Evolutionary conservation across 768 basidiomycete species (phyloP).

Genomic region (Boletus eberwhitei): DNA sequence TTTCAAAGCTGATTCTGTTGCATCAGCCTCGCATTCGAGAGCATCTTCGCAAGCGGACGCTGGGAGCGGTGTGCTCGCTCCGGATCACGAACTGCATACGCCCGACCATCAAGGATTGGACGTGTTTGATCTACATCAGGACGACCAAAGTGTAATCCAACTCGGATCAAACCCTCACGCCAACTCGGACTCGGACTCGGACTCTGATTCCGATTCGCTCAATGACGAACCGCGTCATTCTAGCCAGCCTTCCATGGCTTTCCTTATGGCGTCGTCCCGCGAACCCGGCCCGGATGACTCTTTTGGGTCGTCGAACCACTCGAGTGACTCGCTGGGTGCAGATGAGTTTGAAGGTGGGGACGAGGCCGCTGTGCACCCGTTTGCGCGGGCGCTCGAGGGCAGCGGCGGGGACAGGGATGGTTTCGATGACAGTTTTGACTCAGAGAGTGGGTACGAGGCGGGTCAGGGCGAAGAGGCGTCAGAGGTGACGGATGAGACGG

Average conservation of each 20-base stretch:
- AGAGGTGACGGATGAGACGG: slow-evolving; percentile 54
- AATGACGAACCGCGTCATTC: slow-evolving; percentile 53
- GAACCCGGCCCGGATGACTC: slow-evolving; percentile 33
- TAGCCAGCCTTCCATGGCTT: slow-evolving; percentile 66
- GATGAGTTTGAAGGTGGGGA: slow-evolving; percentile 38
- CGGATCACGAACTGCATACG: slow-evolving; percentile 15
- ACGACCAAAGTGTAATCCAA: slow-evolving; percentile 18
- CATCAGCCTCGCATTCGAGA: slow-evolving; percentile 12
- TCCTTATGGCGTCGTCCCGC: slow-evolving; percentile 56
- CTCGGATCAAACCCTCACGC: slow-evolving; percentile 5
- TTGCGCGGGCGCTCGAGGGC: slow-evolving; percentile 40
- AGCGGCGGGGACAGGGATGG: slow-evolving; percentile 37
- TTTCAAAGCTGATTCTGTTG: slow-evolving; percentile 12
- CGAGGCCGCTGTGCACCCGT: slow-evolving; percentile 54
- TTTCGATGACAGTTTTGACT: slow-evolving; percentile 53
- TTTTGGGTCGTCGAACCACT: slow-evolving; percentile 48
- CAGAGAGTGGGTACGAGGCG: slow-evolving; percentile 36
- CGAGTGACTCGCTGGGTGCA: slow-evolving; percentile 52
- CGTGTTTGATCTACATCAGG: slow-evolving; percentile 26
- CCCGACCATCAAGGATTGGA: slow-evolving; percentile 25
- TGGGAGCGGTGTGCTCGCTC: not conserved
- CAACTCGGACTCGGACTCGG: slow-evolving; percentile 40
- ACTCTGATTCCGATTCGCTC: slow-evolving; percentile 50
- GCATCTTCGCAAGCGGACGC: slow-evolving; percentile 5
- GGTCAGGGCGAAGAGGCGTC: slow-evolving; percentile 13